A percentile compares a stretch with the other conserved stretches of the same genome.
phyloP scores from a whole-genome alignment of 2,329 filamentous ascomycete genomes.

The Diaporthe citri region DNA sequence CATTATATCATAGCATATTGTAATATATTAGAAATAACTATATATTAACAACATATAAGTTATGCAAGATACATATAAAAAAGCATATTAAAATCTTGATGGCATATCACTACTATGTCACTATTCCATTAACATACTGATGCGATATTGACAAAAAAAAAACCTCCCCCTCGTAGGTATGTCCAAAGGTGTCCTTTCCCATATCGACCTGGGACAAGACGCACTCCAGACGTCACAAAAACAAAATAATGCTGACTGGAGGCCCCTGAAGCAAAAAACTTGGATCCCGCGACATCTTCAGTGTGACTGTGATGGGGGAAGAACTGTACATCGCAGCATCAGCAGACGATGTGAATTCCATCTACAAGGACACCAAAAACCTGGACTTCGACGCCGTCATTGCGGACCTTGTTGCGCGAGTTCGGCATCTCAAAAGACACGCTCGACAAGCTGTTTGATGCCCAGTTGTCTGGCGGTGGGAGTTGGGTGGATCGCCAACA shows the following conservation, averaged over 20 bases:
- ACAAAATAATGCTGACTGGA: neutral
- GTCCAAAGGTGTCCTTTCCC: neutral
- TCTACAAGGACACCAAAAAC: constrained; percentile 9
- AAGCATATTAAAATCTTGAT: too few species aligned
- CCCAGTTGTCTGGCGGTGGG: neutral
- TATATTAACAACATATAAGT: too few species aligned
- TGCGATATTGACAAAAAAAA: too few species aligned
- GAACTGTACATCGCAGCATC: neutral
- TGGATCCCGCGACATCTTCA: neutral
- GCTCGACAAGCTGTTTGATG: neutral
- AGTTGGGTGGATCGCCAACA: neutral
- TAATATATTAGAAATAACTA: too few species aligned
- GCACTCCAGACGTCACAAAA: neutral
- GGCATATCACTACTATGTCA: too few species aligned
- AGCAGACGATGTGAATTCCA: neutral
- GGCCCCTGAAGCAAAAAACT: neutral
- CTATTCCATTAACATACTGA: too few species aligned
- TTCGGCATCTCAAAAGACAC: neutral
- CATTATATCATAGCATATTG: too few species aligned
- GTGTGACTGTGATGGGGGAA: neutral
- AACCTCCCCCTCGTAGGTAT: too few species aligned
- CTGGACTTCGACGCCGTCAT: constrained; percentile 2
- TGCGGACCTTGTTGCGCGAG: neutral
- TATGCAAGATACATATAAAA: too few species aligned
- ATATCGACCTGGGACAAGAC: neutral